Base-by-base conservation (phyloP, 805 yeast species). In the Candida stauntonica region DNA sequence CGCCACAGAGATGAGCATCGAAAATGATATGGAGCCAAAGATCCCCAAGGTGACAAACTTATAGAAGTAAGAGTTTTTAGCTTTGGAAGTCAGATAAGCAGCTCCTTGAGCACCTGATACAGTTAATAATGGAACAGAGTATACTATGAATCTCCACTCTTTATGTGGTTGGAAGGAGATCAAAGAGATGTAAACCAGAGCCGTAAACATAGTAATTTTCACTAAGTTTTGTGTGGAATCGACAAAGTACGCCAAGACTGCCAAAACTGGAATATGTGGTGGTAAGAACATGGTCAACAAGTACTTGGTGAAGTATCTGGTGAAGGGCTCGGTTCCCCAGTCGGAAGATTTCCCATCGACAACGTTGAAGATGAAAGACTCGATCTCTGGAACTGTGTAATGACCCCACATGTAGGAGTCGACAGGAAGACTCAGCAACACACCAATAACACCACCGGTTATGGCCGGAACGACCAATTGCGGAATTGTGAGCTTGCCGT, bases 81-180 rank as follows among this genome's bases (percentile, higher is more conserved):
- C 47, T 13, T 41, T 47, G 16, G 56, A 45, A 18, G 53, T 44
- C 17, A 67, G 26, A 32, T 51, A 53, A 1, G 72, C 59, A 13
- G 81, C 70, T 6, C 85, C 86, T 31, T 72, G 65, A 2, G 93
- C 79, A 5, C 84, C 88, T 23, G 74, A 55, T 15, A 82, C 50
- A 0, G 82, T 76, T 41, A 86, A 58, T 0, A 81, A 67, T 1
- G 97, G 96, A 4, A 83, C 63, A 0, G 79, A 65, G 58, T 89
- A 91, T 14, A 82, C 66, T 29, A 91, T 77, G 54, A 91, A 91
- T 50, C 97, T 73, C 95, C 95, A 86, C 65, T 91, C 98, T 57
- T 91, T 91, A 52, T 91, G 97, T 3, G 93, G 88, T 59, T 85
- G 93, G 36, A 81, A 58, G 0, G 96, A 87, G 72, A 88, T 71